Evolutionary conservation across 2,329 filamentous ascomycete species (phyloP).

Genomic region (Incumbomyces lentus): DNA sequence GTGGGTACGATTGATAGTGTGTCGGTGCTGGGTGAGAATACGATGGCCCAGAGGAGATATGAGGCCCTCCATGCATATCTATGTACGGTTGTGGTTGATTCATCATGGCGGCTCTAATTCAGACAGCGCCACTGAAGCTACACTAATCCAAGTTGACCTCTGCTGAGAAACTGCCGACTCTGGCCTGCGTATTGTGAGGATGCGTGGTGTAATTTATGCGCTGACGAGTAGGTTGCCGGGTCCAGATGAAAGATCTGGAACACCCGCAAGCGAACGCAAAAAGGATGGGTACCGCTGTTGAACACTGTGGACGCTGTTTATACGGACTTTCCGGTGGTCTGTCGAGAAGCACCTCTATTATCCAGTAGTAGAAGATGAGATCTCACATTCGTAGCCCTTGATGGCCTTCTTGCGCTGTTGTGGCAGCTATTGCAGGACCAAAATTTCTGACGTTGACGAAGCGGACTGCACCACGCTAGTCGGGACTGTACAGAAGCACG

Average conservation of each 20-base stretch:
- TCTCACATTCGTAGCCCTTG: not conserved
- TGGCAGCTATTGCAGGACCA: not conserved
- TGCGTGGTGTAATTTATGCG: not conserved
- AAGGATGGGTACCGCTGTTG: not conserved
- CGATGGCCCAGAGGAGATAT: conserved; percentile 67
- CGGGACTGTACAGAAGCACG: conserved; percentile 4
- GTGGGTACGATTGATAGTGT: conserved; percentile 66
- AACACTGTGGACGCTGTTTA: not conserved
- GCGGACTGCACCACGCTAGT: not conserved
- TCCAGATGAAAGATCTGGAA: not conserved
- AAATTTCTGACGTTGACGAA: conserved; percentile 1
- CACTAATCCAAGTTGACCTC: no score
- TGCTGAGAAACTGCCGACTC: no score
- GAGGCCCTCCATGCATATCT: conserved; percentile 62
- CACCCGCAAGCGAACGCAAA: not conserved
- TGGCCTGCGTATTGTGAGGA: not conserved
- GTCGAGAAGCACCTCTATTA: not conserved
- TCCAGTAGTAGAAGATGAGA: not conserved
- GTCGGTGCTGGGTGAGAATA: conserved; percentile 67
- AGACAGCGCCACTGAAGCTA: no score
- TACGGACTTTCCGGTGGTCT: not conserved
- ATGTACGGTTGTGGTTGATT: conserved; percentile 73
- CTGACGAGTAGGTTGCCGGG: not conserved
- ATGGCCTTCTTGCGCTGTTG: not conserved
- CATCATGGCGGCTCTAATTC: conserved; percentile 45